Percentiles rank a stretch among this genome's conserved stretches.
Evolutionary conservation across 768 basidiomycete species (phyloP).

Genomic region (Saitozyma podzolica): DNA sequence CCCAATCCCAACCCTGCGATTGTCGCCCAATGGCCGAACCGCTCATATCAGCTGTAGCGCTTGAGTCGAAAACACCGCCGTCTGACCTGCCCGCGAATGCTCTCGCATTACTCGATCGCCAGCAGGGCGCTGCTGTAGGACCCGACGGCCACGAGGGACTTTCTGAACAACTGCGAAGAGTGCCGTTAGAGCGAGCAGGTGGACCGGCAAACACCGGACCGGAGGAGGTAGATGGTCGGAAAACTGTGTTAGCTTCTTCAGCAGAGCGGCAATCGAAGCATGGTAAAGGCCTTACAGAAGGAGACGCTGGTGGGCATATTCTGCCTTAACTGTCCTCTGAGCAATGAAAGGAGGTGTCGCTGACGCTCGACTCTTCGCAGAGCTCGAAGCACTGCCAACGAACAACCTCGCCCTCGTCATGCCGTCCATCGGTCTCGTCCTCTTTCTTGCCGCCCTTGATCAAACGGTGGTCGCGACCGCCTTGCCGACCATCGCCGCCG

Average conservation of each 20-base stretch:
- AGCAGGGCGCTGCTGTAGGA: too few species aligned
- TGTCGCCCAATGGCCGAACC: slow-evolving; percentile 5
- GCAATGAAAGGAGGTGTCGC: background rate
- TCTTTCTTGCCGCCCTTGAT: slow-evolving; percentile 23
- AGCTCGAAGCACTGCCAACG: slow-evolving; percentile 41
- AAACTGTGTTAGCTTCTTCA: too few species aligned
- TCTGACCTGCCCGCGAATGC: slow-evolving; percentile 8
- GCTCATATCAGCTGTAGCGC: background rate
- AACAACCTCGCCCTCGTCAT: slow-evolving; percentile 42
- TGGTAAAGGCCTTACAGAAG: slow-evolving; percentile 22
- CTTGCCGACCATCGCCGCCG: slow-evolving; percentile 40
- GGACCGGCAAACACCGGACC: slow-evolving; percentile 2
- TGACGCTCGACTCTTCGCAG: slow-evolving; percentile 12
- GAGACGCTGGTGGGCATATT: slow-evolving; percentile 18
- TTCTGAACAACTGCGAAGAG: slow-evolving; percentile 10
- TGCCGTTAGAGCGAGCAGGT: slow-evolving; percentile 6
- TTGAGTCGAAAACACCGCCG: slow-evolving; percentile 15
- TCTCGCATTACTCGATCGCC: background rate
- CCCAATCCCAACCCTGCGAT: too few species aligned
- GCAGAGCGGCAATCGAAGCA: slow-evolving; percentile 3
- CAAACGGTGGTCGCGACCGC: slow-evolving; percentile 38
- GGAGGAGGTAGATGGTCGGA: too few species aligned
- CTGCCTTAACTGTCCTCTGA: background rate
- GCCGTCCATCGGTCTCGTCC: slow-evolving; percentile 32
- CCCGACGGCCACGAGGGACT: too few species aligned